Percentiles rank a stretch among this genome's conserved stretches.
These are phyloP conservation scores for Venturia effusa DNA, from an alignment of 2,329 filamentous ascomycete genomes.

Conservation along the genomic window DNA sequence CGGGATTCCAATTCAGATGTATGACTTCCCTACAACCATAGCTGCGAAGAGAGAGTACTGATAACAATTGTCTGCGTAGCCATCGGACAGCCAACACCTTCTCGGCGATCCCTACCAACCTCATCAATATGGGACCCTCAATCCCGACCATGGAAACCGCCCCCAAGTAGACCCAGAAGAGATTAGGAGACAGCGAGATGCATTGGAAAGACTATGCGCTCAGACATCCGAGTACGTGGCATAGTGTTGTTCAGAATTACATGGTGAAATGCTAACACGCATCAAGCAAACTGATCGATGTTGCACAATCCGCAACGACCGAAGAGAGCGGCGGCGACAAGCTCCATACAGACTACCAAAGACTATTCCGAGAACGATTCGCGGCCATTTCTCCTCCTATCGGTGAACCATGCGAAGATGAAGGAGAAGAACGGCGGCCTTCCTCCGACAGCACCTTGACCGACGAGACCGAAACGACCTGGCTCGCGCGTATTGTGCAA, in stretches of 20 bases:
- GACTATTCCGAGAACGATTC: slow-evolving; percentile 33
- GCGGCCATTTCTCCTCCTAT: not conserved
- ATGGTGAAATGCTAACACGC: slow-evolving; percentile 12
- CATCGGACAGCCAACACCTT: slow-evolving; percentile 35
- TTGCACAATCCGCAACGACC: slow-evolving; percentile 31
- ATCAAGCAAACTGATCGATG: slow-evolving; percentile 39
- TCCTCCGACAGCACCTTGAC: slow-evolving; percentile 2
- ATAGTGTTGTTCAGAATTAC: not conserved
- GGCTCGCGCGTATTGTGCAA: not conserved
- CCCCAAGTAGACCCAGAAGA: slow-evolving; percentile 38
- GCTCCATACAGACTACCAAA: slow-evolving; percentile 27
- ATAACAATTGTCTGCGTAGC: slow-evolving; percentile 20
- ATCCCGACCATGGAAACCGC: slow-evolving; percentile 21
- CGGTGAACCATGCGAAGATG: not conserved
- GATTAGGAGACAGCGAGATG: slow-evolving; percentile 36
- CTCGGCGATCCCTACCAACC: slow-evolving; percentile 33
- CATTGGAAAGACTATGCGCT: slow-evolving; percentile 37
- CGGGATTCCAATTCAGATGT: slow-evolving; percentile 34
- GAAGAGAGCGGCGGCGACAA: slow-evolving; percentile 22
- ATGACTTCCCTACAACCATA: slow-evolving; percentile 15
- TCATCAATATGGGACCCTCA: slow-evolving; percentile 34
- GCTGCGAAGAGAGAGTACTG: not conserved
- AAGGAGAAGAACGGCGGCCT: not conserved
- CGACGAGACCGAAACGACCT: slow-evolving; percentile 3
- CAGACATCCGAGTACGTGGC: slow-evolving; percentile 35